Evolutionary conservation across 306 rosid species (phyloP), one percentile per base, ranked within the genome.

Genomic region (Pterocarpus macrocarpus): DNA sequence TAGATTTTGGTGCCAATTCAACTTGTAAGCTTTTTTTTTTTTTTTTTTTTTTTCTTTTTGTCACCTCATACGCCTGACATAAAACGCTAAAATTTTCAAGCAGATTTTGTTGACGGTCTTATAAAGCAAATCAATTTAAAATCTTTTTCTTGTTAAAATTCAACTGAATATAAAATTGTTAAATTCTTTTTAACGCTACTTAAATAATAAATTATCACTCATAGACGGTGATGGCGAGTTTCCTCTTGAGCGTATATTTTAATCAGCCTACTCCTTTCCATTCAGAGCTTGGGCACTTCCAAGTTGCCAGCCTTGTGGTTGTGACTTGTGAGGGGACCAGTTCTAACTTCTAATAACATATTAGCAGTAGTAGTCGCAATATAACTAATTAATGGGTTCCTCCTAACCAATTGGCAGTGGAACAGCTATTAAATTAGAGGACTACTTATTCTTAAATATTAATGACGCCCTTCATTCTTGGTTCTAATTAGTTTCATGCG

Each of bases 391-490:
- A 5, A 43, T 1, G 47, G 47, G 47, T 43, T 43, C 10, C 6
- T 43, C 11, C 47, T 43, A 43, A 43, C 47, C 12, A 47, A 0
- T 22, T 22, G 28, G 28, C 28, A 22, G 28, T 22, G 28, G 28
- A 22, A 22, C 28, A 22, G 28, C 28, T 22, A 22, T 22, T 22
- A 22, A 22, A 22, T 22, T 22, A 22, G 1, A 47, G 53, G 53
- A 47, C 53, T 9, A 47, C n/a, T 9, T 9, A 47, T 47, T 47
- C 14, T 12, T 47, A 12, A 47, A 11, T 2, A 43, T 43, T 10
- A 47, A 47, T 47, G 13, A 1, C 15, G 9, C 5, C 14, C 15
- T 47, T 47, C 4, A 11, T 47, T 8, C 94, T 90, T 5, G 50
- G 55, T 49, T 49, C 15, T 22, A 22, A 22, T 49, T 49, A 12